Conservation (phyloP, 1,139 yeast genomes). For the Hemisphaericaspora subhashii region DNA sequence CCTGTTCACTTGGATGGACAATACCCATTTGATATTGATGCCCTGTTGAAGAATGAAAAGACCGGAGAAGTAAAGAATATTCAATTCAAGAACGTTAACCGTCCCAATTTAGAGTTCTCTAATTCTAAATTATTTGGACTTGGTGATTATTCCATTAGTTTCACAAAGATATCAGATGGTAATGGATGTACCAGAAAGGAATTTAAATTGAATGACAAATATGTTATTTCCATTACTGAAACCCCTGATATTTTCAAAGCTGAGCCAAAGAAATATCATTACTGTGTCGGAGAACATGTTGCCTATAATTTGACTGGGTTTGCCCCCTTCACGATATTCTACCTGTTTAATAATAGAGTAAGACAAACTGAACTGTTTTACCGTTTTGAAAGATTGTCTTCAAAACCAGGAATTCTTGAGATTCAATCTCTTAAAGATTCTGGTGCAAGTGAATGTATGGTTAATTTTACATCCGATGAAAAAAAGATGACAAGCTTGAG, state of each 20-base stretch:
- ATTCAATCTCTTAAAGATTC: slow-evolving; percentile 76
- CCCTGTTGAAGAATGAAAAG: slow-evolving; percentile 48
- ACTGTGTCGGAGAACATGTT: slow-evolving; percentile 92
- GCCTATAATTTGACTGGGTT: slow-evolving; percentile 74
- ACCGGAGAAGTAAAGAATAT: slow-evolving; percentile 18
- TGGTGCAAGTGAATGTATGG: slow-evolving; percentile 67
- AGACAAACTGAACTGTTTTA: slow-evolving; percentile 62
- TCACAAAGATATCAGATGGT: slow-evolving; percentile 60
- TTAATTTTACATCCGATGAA: slow-evolving; percentile 48
- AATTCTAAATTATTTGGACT: slow-evolving; percentile 19
- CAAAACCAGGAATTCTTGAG: slow-evolving; percentile 72
- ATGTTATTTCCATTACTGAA: slow-evolving; percentile 62
- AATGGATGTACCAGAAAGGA: slow-evolving; percentile 63
- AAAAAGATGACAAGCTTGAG: slow-evolving; percentile 43
- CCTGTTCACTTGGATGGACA: slow-evolving; percentile 56
- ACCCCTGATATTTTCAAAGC: slow-evolving; percentile 63
- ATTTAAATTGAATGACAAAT: slow-evolving; percentile 36
- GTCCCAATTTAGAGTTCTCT: slow-evolving; percentile 17
- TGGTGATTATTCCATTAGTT: slow-evolving; percentile 58
- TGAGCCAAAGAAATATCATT: slow-evolving; percentile 40
- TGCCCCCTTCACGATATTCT: slow-evolving; percentile 75
- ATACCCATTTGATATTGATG: slow-evolving; percentile 61
- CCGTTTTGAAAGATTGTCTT: slow-evolving; percentile 67
- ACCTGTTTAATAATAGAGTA: slow-evolving; percentile 64
- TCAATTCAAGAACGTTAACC: slow-evolving; percentile 17